phyloP scores from a whole-genome alignment of 2,329 filamentous ascomycete genomes.

The Fusarium foetens region DNA sequence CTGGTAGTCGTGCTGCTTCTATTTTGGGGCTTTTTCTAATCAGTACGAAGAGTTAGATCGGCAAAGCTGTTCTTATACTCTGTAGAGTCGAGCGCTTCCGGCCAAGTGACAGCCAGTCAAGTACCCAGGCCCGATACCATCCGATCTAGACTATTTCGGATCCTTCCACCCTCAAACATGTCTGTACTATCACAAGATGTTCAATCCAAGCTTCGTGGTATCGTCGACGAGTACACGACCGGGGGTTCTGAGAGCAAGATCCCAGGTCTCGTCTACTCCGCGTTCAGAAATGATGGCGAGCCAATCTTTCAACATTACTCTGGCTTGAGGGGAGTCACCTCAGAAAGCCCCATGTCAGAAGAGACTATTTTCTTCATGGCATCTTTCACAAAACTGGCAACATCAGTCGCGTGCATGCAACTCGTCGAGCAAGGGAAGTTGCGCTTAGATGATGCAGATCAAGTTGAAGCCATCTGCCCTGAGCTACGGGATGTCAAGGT shows the following conservation, averaged over 20 bases:
- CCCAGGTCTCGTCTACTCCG: neutral
- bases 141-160: neutral
- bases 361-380: neutral
- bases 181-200: no score
- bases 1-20: neutral
- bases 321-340: accelerated
- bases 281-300: neutral
- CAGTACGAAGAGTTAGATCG: neutral
- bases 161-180: accelerated
- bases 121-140: neutral
- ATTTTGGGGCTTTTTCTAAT: neutral
- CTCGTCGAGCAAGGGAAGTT: neutral
- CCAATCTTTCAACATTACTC: neutral
- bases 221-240: neutral
- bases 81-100: neutral
- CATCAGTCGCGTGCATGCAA: neutral
- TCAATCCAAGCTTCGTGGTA: neutral
- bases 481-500: neutral
- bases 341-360: neutral
- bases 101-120: neutral
- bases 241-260: neutral
- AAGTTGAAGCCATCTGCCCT: neutral
- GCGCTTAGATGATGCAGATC: neutral
- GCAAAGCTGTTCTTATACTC: neutral
- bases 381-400: neutral